These are phyloP conservation scores for Scheffersomyces segobiensis DNA, from an alignment of 1,139 yeast genomes.

Conservation along the genomic window DNA sequence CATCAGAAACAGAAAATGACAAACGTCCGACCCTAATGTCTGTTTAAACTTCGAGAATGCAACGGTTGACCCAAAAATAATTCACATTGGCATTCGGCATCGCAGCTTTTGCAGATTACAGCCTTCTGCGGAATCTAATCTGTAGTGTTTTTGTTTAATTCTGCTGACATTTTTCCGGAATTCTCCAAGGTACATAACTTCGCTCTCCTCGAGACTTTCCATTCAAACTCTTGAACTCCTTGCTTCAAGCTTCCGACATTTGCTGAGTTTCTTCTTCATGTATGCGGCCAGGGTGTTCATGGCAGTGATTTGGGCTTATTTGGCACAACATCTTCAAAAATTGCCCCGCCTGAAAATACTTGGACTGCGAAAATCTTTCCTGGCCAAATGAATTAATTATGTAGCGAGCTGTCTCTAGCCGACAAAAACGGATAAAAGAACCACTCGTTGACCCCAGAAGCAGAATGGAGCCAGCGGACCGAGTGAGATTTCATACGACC, in stretches of 20 bases:
- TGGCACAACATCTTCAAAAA: neutral
- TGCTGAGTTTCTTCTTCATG: neutral
- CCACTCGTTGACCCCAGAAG: neutral
- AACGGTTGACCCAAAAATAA: too few relatives aligned
- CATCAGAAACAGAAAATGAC: neutral
- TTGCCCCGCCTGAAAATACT: neutral
- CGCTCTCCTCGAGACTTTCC: neutral
- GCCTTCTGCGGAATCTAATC: neutral
- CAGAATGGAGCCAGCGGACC: too few relatives aligned
- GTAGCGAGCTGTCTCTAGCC: neutral
- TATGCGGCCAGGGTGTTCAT: neutral
- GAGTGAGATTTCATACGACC: neutral
- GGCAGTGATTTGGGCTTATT: neutral
- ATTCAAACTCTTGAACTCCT: neutral
- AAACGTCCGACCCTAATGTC: neutral
- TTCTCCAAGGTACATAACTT: neutral
- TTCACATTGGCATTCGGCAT: neutral
- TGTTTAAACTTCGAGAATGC: neutral
- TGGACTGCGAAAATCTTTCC: neutral
- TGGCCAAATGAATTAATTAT: neutral
- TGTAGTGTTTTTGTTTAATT: neutral
- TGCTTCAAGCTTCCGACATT: neutral
- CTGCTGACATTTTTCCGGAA: neutral
- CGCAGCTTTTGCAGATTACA: neutral
- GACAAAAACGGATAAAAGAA: neutral